Base-by-base conservation (phyloP, 2,329 filamentous ascomycete genomes). In the Cladosporium velox region DNA sequence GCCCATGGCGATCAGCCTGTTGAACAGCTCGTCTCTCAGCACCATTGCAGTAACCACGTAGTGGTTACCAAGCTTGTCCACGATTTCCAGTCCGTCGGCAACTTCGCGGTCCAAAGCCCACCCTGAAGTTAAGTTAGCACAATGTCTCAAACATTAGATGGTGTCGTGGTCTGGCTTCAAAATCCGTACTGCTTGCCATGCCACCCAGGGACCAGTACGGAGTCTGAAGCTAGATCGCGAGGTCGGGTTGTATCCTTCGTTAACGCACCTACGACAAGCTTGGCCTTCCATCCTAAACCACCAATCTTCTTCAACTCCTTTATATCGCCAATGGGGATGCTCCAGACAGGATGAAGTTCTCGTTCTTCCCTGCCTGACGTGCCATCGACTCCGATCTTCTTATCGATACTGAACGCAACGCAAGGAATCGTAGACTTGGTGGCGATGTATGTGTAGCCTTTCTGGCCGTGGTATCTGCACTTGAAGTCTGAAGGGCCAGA, bases 261-360 rank as follows among this genome's bases (percentile, higher is more conserved):
- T 35, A 6, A 35, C 34, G 15, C 8, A 15, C 41, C 41, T 0
- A 95, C 90, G 1, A 95, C 84, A 59, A 95, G 79, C 80, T 92
- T 94, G 1, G 88, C 88, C 79, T 95, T 96, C 91, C 91, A 96
- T 0, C 91, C 91, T 41, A 93, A 82, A 0, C 92, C 92, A 4
- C 92, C 91, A 1, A 93, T 81, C 79, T 96, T 96, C 76, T 88
- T 90, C 63, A 96, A 74, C 76, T 93, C 91, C 60, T 77, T 80
- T 55, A 96, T 89, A 18, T 94, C 90, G 0, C 83, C 83, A 3
- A 95, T 84, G 0, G 90, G 84, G 0, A 95, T 82, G 6, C 85
- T 88, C 86, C 91, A 96, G 0, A 86, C 77, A 0, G 90, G 87
- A 66, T 85, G 79, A 28, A 84, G 70, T 49, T 86, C 82, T 66